Base-by-base conservation (phyloP, 2,329 filamentous ascomycete species). In the Sclerotinia trifoliorum region DNA sequence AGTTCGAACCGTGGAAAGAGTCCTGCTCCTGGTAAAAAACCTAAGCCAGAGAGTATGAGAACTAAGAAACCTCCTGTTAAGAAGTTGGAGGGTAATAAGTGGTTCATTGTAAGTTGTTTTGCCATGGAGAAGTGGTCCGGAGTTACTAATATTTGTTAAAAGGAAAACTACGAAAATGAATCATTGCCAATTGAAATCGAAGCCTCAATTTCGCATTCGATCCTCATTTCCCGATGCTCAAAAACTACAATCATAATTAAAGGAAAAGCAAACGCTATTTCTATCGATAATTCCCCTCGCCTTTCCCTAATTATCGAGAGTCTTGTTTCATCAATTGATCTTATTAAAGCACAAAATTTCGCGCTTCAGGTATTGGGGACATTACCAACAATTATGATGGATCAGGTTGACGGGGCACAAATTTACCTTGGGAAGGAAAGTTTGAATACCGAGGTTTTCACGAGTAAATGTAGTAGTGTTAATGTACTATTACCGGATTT, bases 231-330 rank as follows among this genome's bases (percentile, higher is more conserved):
- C 76, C 90, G 91, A 74, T 98, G 94, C 85, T 93, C 88, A 80
- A 95, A 95, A 80, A 91, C 91, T 6, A 96, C 94, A 32, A 86
- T 99, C 75, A 91, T 96, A 74, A 83, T 99, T 77, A 90, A 88
- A 77, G 94, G 93, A 80, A 99, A 99, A 81, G 93, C 92, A 68
- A 99, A 99, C 78, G 93, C 95, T n/a, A 91, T 99, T 71, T 94
- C 93, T 6, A 86, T 98, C 74, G 95, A 98, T 81, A 97, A 97
- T 81, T 94, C 90, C 67, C 87, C 85, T 58, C 90, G 92, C 62
- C 83, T 96, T 24, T 96, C 92, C 39, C 86, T 99, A 65, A 88
- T 98, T 64, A 86, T 98, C 66, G 94, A 98, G 75, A 92, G 89
- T 0, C 88, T 98, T 15, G 92, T 98, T 60, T 96, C 92, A 61